Base-by-base conservation (phyloP, 306 rosid genomes). In the Trichosanthes cucumerina region DNA sequence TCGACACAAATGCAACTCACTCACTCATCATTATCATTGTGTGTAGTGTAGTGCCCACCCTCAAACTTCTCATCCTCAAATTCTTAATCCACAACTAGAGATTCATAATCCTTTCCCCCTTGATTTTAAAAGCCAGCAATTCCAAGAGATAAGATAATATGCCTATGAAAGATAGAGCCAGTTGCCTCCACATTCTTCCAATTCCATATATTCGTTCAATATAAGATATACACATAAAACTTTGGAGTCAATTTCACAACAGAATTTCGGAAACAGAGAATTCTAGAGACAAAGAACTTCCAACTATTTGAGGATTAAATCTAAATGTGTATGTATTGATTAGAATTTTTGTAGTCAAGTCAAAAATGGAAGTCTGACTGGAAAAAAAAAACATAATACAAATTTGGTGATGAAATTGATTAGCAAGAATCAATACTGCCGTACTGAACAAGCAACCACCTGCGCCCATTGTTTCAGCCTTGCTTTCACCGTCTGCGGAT, bases 391-490 rank as follows among this genome's bases (percentile, higher is more conserved):
- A 63, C 66, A 5, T 2, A 24, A 72, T 28, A 49, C 59, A 44
- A 72, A 26, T 16, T 31, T 63, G 12, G 66, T 46, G 57, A 13
- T 23, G 39, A 71, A 43, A 46, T 24, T 24, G 77, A 41, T 24
- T 23, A 7, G 31, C n/a, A 38, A 44, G 57, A 39, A 76, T 39
- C 18, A 80, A 80, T 76, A 79, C 78, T 92, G 97, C 76, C 92
- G 85, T 85, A 95, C 97, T 56, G 99, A 76, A 85, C 99, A 95
- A 79, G 93, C 97, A 79, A 95, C 97, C 56, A 95, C 97, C 89
- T 95, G 97, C 2, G 99, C 99, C 99, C 99, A 95, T 81, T 91
- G 97, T 86, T 79, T 89, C 80, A 95, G 79, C 88, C 93, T 88
- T 24, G 90, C 81, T 90, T 95, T 95, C 86, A 92, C 89, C 85